Evolutionary conservation across 163 green algal species (phyloP), one percentile per base, ranked within the genome.

Genomic region (Prototheca wickerhamii): DNA sequence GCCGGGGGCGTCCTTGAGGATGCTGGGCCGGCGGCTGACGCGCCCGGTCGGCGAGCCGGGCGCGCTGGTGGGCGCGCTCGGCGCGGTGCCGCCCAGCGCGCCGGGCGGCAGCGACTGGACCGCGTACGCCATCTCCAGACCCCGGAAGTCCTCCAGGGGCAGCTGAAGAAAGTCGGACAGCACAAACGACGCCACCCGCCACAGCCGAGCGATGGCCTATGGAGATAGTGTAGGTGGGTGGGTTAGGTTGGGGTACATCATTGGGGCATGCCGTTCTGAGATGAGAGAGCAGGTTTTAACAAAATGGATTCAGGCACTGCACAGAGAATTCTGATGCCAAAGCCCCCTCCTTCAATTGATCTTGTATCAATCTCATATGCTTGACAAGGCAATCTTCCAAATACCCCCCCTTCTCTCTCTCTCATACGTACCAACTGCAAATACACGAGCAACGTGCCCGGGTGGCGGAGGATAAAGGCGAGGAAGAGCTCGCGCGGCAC

Each of bases 181-280:
- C 12, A 83, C 72, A 59, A 91, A 94, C 59, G 86, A 75, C 0
- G 82, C 84, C 33, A 94, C 86, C 20, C 86, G 78, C 86, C 86
- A 94, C 61, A 94, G 72, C 31, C 86, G 68, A 0, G 84, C 83
- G 4, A 90, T 71, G 31, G 78, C 82, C 74, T 92, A 42, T 44
- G 37, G 37, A 15, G 0, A 44, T 10, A 15, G 37, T 44, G 37
- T 44, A 15, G 37, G 37, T 21, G 37, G 37, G 37, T 21, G 37
- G 15, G 37, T 44, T 44, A 21, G 37, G 37, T 44, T 44, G 10
- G 10, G 10, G 37, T 44, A 15, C 15, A 21, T 44, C 37, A 10
- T 44, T 44, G 5, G 59, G 17, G 17, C 4, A 44, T 37, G 25
- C 17, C 40, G 12, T 17, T 23, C 5, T 37, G 34, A 49, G 20